Evolutionary conservation across 768 basidiomycete genomes (phyloP).

Genomic region (Boletus coccyginus): DNA sequence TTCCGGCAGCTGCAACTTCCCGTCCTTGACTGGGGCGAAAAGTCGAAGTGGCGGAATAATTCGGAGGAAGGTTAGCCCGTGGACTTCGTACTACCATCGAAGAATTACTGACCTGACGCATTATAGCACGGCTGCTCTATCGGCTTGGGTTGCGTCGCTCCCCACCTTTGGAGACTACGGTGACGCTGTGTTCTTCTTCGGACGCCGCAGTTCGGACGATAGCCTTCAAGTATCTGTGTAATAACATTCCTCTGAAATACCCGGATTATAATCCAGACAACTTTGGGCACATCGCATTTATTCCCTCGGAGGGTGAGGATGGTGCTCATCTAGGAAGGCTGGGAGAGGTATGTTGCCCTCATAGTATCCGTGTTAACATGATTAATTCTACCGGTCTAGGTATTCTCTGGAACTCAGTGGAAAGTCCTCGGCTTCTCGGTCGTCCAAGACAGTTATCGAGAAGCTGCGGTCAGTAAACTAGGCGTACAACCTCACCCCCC

Average conservation of each 20-base stretch:
- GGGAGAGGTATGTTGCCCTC: conserved; percentile 47
- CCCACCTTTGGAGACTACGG: conserved; percentile 63
- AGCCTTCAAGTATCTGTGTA: conserved; percentile 81
- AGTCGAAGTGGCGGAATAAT: conserved; percentile 72
- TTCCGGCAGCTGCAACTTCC: conserved; percentile 76
- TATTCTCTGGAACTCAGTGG: conserved; percentile 68
- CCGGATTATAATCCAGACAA: conserved; percentile 52
- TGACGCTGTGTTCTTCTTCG: conserved; percentile 65
- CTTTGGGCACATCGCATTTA: conserved; percentile 64
- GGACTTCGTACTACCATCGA: neutral
- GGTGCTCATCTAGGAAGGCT: conserved; percentile 58
- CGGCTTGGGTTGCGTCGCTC: conserved; percentile 63
- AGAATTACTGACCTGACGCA: neutral
- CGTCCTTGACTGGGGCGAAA: conserved; percentile 81
- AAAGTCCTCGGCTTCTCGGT: conserved; percentile 74
- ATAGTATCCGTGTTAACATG: neutral
- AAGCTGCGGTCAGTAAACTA: conserved; percentile 61
- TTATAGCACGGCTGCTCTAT: conserved; percentile 75
- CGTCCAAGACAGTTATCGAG: conserved; percentile 50
- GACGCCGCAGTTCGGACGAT: conserved; percentile 48
- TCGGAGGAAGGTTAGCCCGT: conserved; percentile 77
- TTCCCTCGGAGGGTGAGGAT: conserved; percentile 65
- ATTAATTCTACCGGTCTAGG: conserved; percentile 40
- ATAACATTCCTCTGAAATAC: conserved; percentile 65
- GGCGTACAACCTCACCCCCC: conserved; percentile 65